These are phyloP conservation scores for Dryas drummondii DNA, from an alignment of 306 rosid species.

Conservation along the genomic window DNA sequence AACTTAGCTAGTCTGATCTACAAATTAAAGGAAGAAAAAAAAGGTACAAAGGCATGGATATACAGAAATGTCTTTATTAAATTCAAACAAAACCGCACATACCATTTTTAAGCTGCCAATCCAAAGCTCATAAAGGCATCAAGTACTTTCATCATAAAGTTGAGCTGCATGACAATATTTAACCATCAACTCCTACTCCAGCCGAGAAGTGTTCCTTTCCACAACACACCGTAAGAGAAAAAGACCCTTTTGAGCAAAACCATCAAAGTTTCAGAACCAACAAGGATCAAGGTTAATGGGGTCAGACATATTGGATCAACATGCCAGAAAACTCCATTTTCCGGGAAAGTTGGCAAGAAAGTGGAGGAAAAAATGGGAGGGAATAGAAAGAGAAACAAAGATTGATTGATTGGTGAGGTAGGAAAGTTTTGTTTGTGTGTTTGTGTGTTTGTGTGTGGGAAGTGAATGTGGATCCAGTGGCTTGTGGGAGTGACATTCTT, in stretches of 20 bases:
- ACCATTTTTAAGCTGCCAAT: constrained; percentile 55
- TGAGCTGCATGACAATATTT: constrained; percentile 26
- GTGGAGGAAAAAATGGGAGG: constrained; percentile 11
- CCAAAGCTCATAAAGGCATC: constrained; percentile 17
- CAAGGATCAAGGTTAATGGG: constrained; percentile 20
- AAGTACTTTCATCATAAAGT: constrained; percentile 35
- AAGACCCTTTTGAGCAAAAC: constrained; percentile 22
- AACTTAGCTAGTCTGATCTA: neutral
- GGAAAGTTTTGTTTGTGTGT: constrained; percentile 26
- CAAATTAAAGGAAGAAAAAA: neutral
- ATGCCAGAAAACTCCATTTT: constrained; percentile 25
- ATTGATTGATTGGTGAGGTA: constrained; percentile 22
- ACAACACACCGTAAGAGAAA: constrained; percentile 8
- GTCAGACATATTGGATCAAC: constrained; percentile 4
- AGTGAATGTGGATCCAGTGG: constrained; percentile 53
- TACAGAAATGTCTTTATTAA: neutral
- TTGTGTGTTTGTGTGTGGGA: constrained; percentile 38
- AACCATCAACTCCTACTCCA: constrained; percentile 6
- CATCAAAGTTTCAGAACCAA: constrained; percentile 14
- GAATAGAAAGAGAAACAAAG: constrained; percentile 7
- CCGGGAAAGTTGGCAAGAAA: constrained; percentile 9
- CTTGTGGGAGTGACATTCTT: constrained; percentile 58
- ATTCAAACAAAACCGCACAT: constrained; percentile 8
- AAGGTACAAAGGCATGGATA: neutral
- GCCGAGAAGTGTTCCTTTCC: constrained; percentile 22